Conservation (phyloP, 225 moss, liverwort and hornwort species). For the Pleurozium schreberi region DNA sequence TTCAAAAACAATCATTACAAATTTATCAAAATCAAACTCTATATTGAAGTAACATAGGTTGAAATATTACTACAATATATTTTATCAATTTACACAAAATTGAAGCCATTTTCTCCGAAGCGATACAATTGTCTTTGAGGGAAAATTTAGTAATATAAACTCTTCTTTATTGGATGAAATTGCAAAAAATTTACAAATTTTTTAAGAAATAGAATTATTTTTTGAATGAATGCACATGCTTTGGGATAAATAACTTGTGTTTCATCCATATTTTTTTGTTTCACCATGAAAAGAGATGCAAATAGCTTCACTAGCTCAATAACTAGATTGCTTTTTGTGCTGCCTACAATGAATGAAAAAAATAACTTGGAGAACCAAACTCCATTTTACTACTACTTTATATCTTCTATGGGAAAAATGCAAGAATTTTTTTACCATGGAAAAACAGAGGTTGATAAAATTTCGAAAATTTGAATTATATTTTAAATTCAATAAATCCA, state of each 20-base stretch:
- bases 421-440: too few relatives aligned
- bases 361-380: too few relatives aligned
- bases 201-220: not conserved
- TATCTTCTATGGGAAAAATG: too few relatives aligned
- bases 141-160: too few relatives aligned
- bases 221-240: not conserved
- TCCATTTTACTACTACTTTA: too few relatives aligned
- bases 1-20: rapidly evolving
- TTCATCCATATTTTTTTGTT: not conserved
- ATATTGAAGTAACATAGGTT: not conserved
- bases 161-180: not conserved
- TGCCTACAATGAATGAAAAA: not conserved
- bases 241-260: not conserved
- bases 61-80: not conserved
- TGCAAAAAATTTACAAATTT: not conserved
- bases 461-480: too few relatives aligned
- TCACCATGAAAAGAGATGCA: not conserved
- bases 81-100: not conserved
- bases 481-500: too few relatives aligned
- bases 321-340: not conserved
- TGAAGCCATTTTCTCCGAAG: not conserved
- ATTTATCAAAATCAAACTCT: not conserved
- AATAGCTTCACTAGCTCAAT: not conserved
- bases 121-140: not conserved
- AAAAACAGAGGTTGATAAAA: too few relatives aligned